These are phyloP conservation scores for Solanum paucissectum DNA, from an alignment of 257 asterid species.

Conservation along the genomic window DNA sequence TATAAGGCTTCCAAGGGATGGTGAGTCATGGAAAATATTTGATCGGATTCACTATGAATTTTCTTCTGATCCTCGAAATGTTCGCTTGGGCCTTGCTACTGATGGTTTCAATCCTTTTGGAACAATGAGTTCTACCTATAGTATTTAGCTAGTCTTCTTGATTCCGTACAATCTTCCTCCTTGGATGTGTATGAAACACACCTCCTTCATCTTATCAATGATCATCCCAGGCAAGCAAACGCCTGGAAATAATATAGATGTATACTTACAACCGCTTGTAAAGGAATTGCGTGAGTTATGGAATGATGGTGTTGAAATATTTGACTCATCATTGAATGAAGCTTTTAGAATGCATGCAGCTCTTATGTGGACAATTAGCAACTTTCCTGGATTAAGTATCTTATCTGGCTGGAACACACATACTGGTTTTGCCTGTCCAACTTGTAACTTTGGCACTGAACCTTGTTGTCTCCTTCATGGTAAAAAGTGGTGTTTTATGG, in stretches of 20 bases:
- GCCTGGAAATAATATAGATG: too few species aligned
- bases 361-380: not conserved
- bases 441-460: not conserved
- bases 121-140: not conserved
- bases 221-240: not conserved
- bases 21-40: not conserved
- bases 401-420: too few species aligned
- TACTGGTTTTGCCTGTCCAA: not conserved
- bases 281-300: not conserved
- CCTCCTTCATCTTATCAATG: not conserved
- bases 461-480: not conserved
- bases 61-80: not conserved
- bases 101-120: not conserved
- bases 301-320: not conserved
- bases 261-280: not conserved
- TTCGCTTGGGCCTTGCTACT: not conserved
- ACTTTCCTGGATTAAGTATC: not conserved
- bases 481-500: not conserved
- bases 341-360: not conserved
- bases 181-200: not conserved
- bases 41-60: not conserved
- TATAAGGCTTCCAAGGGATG: not conserved
- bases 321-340: not conserved
- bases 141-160: too few species aligned
- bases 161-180: not conserved